Percentiles rank a stretch among this genome's conserved stretches.
These are phyloP conservation scores for Neurospora sp. DNA, from an alignment of 495 filamentous ascomycete species.

Conservation along the genomic window DNA sequence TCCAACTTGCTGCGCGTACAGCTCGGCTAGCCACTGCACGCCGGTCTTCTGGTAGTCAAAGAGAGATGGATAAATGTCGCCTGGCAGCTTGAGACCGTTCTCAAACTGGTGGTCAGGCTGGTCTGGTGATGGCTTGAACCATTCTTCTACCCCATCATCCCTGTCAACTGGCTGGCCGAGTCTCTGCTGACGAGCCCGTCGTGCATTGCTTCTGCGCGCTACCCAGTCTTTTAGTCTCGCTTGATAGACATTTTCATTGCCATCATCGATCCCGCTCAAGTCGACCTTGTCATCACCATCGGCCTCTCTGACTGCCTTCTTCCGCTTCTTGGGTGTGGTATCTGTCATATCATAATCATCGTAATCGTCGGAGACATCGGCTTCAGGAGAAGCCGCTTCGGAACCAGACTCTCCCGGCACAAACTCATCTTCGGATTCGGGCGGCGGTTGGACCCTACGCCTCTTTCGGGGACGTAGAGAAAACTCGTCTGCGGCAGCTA, in stretches of 20 bases:
- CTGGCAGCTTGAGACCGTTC: constrained; percentile 70
- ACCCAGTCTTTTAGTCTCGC: constrained; percentile 67
- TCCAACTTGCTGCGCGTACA: constrained; percentile 79
- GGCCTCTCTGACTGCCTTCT: constrained; percentile 25
- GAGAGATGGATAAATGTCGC: constrained; percentile 79
- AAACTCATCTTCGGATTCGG: constrained; percentile 36
- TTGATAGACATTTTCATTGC: constrained; percentile 78
- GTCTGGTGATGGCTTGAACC: constrained; percentile 76
- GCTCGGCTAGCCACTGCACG: constrained; percentile 92
- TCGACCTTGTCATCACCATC: constrained; percentile 48
- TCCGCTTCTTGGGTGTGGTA: constrained; percentile 26
- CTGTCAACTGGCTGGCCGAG: constrained; percentile 20
- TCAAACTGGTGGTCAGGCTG: constrained; percentile 61
- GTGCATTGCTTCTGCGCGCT: constrained; percentile 53
- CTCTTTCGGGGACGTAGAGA: constrained; percentile 41
- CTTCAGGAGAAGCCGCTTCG: constrained; percentile 19
- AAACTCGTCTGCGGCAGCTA: constrained; percentile 37
- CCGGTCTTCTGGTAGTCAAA: constrained; percentile 96
- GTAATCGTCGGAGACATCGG: constrained; percentile 18
- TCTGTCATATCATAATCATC: constrained; percentile 32
- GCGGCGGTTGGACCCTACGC: constrained; percentile 20
- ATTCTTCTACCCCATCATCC: constrained; percentile 53
- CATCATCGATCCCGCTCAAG: constrained; percentile 75
- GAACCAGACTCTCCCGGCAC: constrained; percentile 19
- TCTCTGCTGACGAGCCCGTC: constrained; percentile 36